Evolutionary conservation across 345 rosid genomes (phyloP), one percentile per base, ranked within the genome.

Genomic region (Garcia nutans): DNA sequence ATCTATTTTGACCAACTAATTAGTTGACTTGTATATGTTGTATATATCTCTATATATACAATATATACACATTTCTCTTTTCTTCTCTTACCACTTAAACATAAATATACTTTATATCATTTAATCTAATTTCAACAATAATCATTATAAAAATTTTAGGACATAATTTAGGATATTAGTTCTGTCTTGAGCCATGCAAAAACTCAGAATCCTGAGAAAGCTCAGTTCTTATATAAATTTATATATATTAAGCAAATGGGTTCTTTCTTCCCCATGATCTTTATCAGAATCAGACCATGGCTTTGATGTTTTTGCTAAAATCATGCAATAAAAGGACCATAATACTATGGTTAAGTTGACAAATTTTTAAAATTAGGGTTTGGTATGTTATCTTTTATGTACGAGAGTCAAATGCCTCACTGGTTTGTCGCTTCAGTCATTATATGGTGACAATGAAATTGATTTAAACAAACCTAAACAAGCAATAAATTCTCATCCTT

Each of bases 141-240:
- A n/a, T n/a, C n/a, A n/a, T n/a, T n/a, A n/a, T n/a, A n/a, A n/a
- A n/a, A n/a, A n/a, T n/a, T n/a, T n/a, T n/a, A n/a, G n/a, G n/a
- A n/a, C n/a, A n/a, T n/a, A n/a, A n/a, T n/a, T n/a, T n/a, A n/a
- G n/a, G n/a, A n/a, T n/a, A n/a, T n/a, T n/a, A 56, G 50, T 33
- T 26, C 57, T 23, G 41, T 45, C 67, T 60, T 73, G 70, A 78
- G 74, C 74, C 74, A 67, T 49, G 77, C 70, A 57, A 77, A 77
- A 28, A 17, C 15, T 41, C 50, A 56, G 2, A 19, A 44, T 7
- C 23, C 41, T 45, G 13, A 56, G 16, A 24, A 65, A 54, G 5
- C 23, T 13, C 6, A n/a, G 19, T 13, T 20, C 70, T 61, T 45
- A 5, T 45, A 45, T 45, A 45, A 8, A 3, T 45, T 45, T 8